Conservation (phyloP, 768 basidiomycete species). For the Boletus patriciae region DNA sequence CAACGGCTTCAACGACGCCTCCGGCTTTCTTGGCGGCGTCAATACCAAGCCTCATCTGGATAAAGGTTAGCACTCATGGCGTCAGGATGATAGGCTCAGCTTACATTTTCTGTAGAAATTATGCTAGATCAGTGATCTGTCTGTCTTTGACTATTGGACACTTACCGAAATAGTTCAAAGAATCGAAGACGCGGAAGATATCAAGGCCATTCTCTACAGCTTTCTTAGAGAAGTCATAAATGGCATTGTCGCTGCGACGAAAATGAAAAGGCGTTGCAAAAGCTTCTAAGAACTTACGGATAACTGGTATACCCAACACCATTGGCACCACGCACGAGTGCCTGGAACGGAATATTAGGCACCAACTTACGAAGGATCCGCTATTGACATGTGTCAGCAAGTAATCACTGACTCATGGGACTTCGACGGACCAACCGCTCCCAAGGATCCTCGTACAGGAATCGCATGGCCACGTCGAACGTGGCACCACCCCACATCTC, state of each 20-base stretch:
- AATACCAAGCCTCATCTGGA: constrained; percentile 93
- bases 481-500: constrained; percentile 99
- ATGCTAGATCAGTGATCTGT: constrained; percentile 3
- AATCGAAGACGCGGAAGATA: constrained; percentile 99
- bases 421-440: constrained; percentile 74
- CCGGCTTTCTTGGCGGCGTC: constrained; percentile 99
- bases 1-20: constrained; percentile 95
- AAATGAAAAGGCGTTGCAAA: constrained; percentile 7
- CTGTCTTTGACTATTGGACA: constrained; percentile 6
- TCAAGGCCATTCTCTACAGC: constrained; percentile 99
- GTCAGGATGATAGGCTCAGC: constrained; percentile 17
- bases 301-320: constrained; percentile 99
- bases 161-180: constrained; percentile 95
- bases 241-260: constrained; percentile 81
- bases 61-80: constrained; percentile 14
- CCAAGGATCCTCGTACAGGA: constrained; percentile 99
- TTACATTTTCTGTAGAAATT: constrained; percentile 62
- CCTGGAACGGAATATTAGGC: constrained; percentile 98
- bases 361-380: constrained; percentile 92
- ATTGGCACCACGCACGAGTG: constrained; percentile 97
- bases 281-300: constrained; percentile 57
- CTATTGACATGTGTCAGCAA: constrained; percentile 38
- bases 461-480: constrained; percentile 98
- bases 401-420: neutral
- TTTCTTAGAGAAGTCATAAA: constrained; percentile 99